A percentile compares a stretch with the other conserved stretches of the same genome.
Evolutionary conservation across 345 rosid genomes (phyloP).

Genomic region (Microcos paniculata): DNA sequence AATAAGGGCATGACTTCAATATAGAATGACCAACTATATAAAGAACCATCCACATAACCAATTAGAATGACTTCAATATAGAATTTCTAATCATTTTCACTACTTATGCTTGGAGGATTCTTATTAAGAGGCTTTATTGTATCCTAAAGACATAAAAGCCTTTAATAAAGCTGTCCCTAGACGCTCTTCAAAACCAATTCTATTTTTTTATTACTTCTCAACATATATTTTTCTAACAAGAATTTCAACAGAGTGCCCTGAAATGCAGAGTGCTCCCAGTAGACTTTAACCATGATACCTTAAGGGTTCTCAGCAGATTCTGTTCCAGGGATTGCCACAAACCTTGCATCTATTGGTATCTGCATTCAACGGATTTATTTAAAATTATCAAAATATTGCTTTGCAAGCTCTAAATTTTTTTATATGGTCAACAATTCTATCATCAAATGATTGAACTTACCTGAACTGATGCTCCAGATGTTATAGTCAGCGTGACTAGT

Average conservation of each 20-base stretch:
- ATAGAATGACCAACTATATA: no score
- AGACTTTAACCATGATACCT: slow-evolving; percentile 87
- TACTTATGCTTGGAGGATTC: no score
- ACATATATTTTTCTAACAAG: no score
- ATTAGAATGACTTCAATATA: no score
- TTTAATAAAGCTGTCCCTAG: no score
- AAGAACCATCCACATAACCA: no score
- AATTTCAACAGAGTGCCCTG: slow-evolving; percentile 75
- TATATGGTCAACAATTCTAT: neutral
- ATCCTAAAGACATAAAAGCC: no score
- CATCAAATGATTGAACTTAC: slow-evolving; percentile 27
- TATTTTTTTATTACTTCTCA: no score
- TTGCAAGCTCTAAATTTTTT: neutral
- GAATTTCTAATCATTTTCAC: no score
- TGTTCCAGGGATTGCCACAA: slow-evolving; percentile 72
- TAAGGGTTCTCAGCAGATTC: slow-evolving; percentile 57
- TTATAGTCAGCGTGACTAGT: slow-evolving; percentile 54
- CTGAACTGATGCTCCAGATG: slow-evolving; percentile 69
- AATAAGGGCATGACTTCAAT: no score
- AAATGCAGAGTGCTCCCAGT: slow-evolving; percentile 82
- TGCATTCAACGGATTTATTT: slow-evolving; percentile 23
- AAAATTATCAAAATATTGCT: neutral
- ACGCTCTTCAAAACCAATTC: no score
- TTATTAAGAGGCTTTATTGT: no score
- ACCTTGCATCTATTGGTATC: slow-evolving; percentile 85